These are phyloP conservation scores for Priceomyces castillae DNA, from an alignment of 805 yeast species.

Conservation along the genomic window DNA sequence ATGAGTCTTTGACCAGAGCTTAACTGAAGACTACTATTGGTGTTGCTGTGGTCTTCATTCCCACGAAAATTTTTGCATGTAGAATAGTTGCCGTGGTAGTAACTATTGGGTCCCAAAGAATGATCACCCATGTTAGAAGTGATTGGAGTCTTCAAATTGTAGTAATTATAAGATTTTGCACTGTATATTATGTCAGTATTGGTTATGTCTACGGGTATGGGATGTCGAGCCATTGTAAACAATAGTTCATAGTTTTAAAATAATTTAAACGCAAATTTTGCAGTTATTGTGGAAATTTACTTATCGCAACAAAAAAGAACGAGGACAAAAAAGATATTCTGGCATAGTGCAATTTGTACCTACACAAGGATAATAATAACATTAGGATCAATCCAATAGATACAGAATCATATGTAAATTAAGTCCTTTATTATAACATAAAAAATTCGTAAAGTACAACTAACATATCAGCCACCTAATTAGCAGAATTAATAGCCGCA, in stretches of 20 bases:
- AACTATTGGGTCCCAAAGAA: not conserved
- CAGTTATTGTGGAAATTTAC: slow-evolving; percentile 1
- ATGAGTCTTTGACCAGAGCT: not conserved
- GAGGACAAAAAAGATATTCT: not conserved
- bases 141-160: not conserved
- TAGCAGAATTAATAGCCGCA: slow-evolving; percentile 8
- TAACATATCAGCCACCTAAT: not conserved
- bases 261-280: not conserved
- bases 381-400: too few relatives aligned
- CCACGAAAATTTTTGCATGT: not conserved
- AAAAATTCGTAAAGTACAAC: not conserved
- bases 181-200: not conserved
- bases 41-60: not conserved
- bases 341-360: too few relatives aligned
- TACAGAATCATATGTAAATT: too few relatives aligned
- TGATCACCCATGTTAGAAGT: not conserved
- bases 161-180: not conserved
- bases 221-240: not conserved
- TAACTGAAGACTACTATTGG: not conserved
- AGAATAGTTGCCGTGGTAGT: not conserved
- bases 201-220: not conserved
- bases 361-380: too few relatives aligned
- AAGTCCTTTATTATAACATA: not conserved
- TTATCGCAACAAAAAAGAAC: not conserved
- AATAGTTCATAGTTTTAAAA: not conserved